phyloP scores from a whole-genome alignment of 768 basidiomycete species.

The Trametes cubensis region DNA sequence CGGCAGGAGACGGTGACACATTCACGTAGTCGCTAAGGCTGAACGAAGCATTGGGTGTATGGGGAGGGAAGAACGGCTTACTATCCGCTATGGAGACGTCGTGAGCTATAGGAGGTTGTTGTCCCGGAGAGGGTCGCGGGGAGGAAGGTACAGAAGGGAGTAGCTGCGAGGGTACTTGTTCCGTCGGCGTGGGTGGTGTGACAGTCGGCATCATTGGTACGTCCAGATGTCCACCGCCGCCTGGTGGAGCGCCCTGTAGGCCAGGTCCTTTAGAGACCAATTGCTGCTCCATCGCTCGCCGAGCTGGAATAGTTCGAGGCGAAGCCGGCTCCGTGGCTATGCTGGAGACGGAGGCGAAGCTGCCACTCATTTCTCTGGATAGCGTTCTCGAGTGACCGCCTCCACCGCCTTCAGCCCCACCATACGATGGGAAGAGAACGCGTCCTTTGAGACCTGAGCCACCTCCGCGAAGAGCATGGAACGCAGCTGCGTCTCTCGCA shows the following conservation, averaged over 20 bases:
- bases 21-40: conserved; percentile 75
- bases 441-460: conserved; percentile 59
- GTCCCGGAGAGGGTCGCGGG: not conserved
- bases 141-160: conserved; percentile 17
- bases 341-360: conserved; percentile 48
- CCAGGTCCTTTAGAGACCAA: conserved; percentile 4
- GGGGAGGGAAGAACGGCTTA: conserved; percentile 31
- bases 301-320: conserved; percentile 9
- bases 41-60: conserved; percentile 47
- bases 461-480: conserved; percentile 54
- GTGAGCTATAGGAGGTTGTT: conserved; percentile 3
- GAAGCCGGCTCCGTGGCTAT: conserved; percentile 23
- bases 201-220: conserved; percentile 36
- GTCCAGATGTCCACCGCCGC: conserved; percentile 10
- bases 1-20: conserved; percentile 65
- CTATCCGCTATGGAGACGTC: conserved; percentile 25
- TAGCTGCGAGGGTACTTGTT: conserved; percentile 18
- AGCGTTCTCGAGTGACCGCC: conserved; percentile 22
- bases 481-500: conserved; percentile 56
- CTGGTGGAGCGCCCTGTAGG: conserved; percentile 1
- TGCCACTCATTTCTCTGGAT: conserved; percentile 41
- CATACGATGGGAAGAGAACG: conserved; percentile 60
- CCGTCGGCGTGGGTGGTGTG: conserved; percentile 37
- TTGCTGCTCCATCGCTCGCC: conserved; percentile 3
- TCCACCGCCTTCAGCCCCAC: conserved; percentile 25